Evolutionary conservation across 768 basidiomycete genomes (phyloP).

Genomic region (Termitomyces sp.): DNA sequence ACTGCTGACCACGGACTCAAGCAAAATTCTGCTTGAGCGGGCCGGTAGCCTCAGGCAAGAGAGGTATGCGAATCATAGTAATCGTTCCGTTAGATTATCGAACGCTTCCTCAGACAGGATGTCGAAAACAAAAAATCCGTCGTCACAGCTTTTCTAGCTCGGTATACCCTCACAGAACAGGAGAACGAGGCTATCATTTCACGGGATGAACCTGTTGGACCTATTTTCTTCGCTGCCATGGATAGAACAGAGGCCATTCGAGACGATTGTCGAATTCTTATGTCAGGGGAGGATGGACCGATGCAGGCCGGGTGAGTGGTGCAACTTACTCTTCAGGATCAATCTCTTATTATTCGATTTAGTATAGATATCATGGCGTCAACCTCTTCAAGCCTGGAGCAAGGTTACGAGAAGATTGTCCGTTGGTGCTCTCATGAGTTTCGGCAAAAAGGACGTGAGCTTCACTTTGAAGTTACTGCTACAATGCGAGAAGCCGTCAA

Average conservation of each 20-base stretch:
- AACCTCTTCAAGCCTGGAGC: constrained; percentile 80
- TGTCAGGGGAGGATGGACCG: constrained; percentile 81
- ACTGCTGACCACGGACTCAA: constrained; percentile 69
- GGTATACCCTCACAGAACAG: constrained; percentile 77
- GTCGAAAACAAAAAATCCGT: constrained; percentile 73
- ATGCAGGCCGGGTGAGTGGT: constrained; percentile 69
- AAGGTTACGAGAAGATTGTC: constrained; percentile 85
- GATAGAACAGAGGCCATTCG: constrained; percentile 83
- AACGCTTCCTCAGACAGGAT: constrained; percentile 45
- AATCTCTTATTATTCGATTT: neutral
- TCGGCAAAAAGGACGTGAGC: constrained; percentile 70
- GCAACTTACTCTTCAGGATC: neutral
- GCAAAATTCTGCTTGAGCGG: constrained; percentile 75
- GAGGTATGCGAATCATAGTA: constrained; percentile 42
- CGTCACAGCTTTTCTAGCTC: constrained; percentile 72
- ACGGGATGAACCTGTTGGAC: constrained; percentile 72
- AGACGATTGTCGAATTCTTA: constrained; percentile 79
- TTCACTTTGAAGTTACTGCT: constrained; percentile 63
- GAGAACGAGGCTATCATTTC: constrained; percentile 77
- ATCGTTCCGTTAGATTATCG: neutral
- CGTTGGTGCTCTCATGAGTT: constrained; percentile 88
- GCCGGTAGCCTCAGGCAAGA: constrained; percentile 75
- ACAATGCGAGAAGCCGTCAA: constrained; percentile 70
- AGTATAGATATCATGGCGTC: constrained; percentile 89
- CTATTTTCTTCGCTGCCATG: constrained; percentile 80